Base-by-base conservation (phyloP, 2,329 filamentous ascomycete species). In the Penicillium sp. region DNA sequence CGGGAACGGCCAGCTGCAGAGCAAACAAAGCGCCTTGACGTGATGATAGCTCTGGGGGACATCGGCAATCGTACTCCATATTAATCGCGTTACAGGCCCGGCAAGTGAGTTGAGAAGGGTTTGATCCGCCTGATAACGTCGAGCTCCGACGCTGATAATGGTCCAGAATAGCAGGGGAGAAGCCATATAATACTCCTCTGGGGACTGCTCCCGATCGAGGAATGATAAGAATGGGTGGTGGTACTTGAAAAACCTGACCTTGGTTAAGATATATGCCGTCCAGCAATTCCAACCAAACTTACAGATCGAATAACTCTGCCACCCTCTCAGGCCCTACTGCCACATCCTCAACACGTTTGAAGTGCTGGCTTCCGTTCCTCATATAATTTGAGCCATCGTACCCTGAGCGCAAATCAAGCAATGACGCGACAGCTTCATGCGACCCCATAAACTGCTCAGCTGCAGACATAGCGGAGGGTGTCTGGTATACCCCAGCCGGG, bases 111-210 rank as follows among this genome's bases (percentile, higher is more conserved):
- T 82, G 53, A 90, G 78, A 26, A 90, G 76, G 13, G 77, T 78
- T 0, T 83, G 77, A 64, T 88, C 86, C 7, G 78, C 72, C 19
- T 82, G 81, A 64, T 85, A 89, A 53, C 87, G 84, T 44, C 88
- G 84, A 41, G 86, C 84, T 11, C 87, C 87, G 45, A 89, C 83
- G 44, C 84, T 84, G 49, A 90, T 80, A 52, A 90, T 86, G 29
- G 86, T 86, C 88, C 88, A 90, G 73, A 89, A 89, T n/a, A 90
- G 80, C 6, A 90, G 76, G n/a, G 85, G 85, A 48, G 85, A 87
- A 38, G 83, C 77, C 15, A 81, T 80, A 66, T 85, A 85, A 71
- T 86, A 88, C 54, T 85, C 82, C 29, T 88, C 84, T 3, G 86
- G 83, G 8, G 80, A 75, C 62, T 81, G 78, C 7, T 81, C 73